Evolutionary conservation across 805 yeast genomes (phyloP).

Genomic region (Lipomyces orientalis): DNA sequence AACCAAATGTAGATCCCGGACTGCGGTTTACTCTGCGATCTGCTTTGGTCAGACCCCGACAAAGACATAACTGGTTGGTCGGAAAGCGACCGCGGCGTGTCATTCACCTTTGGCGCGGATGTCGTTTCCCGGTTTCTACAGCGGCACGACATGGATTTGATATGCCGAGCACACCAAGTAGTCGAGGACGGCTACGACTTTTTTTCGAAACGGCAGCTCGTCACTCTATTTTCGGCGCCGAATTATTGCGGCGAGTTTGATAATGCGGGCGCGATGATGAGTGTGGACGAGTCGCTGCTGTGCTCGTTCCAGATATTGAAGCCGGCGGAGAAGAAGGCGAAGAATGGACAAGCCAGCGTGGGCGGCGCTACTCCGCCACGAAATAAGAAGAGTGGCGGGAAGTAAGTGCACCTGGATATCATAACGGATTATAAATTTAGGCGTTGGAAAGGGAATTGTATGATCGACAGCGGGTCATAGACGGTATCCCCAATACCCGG

Average conservation of each 20-base stretch:
- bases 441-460: not conserved
- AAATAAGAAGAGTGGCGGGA: slow-evolving; percentile 2
- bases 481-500: too few relatives aligned
- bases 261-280: slow-evolving; percentile 99
- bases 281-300: slow-evolving; percentile 91
- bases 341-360: slow-evolving; percentile 53
- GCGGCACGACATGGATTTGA: slow-evolving; percentile 96
- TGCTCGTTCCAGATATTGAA: slow-evolving; percentile 85
- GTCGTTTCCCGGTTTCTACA: slow-evolving; percentile 94
- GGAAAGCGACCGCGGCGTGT: slow-evolving; percentile 97
- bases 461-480: not conserved
- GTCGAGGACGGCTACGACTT: slow-evolving; percentile 99
- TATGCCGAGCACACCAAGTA: slow-evolving; percentile 98
- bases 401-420: not conserved
- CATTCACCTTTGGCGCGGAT: slow-evolving; percentile 97
- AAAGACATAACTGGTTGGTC: slow-evolving; percentile 98
- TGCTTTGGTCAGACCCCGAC: slow-evolving; percentile 98
- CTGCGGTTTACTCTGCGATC: slow-evolving; percentile 93
- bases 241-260: slow-evolving; percentile 96
- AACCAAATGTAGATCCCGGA: slow-evolving; percentile 69
- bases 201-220: slow-evolving; percentile 93
- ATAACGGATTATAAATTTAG: not conserved
- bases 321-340: slow-evolving; percentile 95
- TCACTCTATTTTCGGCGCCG: slow-evolving; percentile 94
- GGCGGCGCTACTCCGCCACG: slow-evolving; percentile 36